These are phyloP conservation scores for Achaetomium macrosporum DNA, from an alignment of 2,329 filamentous ascomycete species.

Conservation along the genomic window DNA sequence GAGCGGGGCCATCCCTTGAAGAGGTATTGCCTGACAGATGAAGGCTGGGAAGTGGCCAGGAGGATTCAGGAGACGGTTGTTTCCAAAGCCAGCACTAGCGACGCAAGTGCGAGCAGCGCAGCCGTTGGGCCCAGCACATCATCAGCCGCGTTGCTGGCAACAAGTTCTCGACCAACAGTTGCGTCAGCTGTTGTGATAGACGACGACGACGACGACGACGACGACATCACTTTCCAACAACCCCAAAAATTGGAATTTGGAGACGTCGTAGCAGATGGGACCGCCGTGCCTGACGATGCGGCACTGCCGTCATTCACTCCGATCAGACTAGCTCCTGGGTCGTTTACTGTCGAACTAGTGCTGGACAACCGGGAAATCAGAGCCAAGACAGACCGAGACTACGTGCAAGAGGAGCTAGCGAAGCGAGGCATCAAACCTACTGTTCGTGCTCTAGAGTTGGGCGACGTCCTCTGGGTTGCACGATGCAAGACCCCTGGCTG, in stretches of 20 bases:
- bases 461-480: constrained; percentile 75
- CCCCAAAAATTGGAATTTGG: constrained; percentile 28
- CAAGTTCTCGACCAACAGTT: background rate
- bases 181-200: background rate
- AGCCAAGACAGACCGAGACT: constrained; percentile 66
- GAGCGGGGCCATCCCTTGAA: constrained; percentile 63
- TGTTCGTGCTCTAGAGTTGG: constrained; percentile 63
- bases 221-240: background rate
- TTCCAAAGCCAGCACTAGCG: background rate
- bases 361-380: constrained; percentile 72
- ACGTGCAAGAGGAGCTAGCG: constrained; percentile 65
- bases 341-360: constrained; percentile 66
- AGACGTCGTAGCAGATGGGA: constrained; percentile 28
- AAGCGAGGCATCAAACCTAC: constrained; percentile 61
- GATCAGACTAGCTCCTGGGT: constrained; percentile 55
- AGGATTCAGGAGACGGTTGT: constrained; percentile 49
- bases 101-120: background rate
- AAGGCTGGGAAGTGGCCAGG: constrained; percentile 69
- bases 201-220: constrained; percentile 18
- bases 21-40: constrained; percentile 66
- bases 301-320: constrained; percentile 48
- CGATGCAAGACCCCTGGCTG: constrained; percentile 57
- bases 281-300: constrained; percentile 21
- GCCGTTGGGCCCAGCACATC: background rate
- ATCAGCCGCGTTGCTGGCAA: background rate